These are phyloP conservation scores for Alternaria conjuncta DNA, from an alignment of 2,329 filamentous ascomycete species.

Conservation along the genomic window DNA sequence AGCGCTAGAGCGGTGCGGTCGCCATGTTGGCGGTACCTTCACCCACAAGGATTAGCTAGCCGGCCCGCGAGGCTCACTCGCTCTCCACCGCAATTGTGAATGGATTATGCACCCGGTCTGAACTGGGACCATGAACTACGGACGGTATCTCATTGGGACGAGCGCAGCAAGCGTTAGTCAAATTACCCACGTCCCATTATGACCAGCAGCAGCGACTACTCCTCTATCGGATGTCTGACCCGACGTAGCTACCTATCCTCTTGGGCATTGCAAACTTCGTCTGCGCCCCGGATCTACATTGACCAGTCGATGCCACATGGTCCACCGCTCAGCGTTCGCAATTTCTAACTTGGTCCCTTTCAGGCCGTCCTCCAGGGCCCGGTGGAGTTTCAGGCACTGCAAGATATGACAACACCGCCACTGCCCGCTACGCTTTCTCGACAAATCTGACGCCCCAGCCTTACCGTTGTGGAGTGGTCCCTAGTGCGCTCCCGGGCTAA, in stretches of 20 bases:
- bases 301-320: constrained; percentile 15
- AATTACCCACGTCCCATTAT: constrained; percentile 26
- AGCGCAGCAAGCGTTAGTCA: constrained; percentile 35
- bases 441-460: constrained; percentile 41
- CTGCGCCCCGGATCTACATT: constrained; percentile 40
- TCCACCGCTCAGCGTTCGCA: constrained; percentile 17
- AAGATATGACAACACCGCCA: constrained; percentile 47
- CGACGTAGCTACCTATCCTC: constrained; percentile 30
- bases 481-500: constrained; percentile 40
- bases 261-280: constrained; percentile 32
- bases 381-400: constrained; percentile 40
- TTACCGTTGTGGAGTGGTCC: constrained; percentile 43
- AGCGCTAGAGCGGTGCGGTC: constrained; percentile 37
- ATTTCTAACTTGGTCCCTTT: constrained; percentile 37
- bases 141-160: constrained; percentile 34
- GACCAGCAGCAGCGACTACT: constrained; percentile 21
- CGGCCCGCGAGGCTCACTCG: constrained; percentile 43
- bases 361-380: constrained; percentile 36
- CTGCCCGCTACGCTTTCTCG: constrained; percentile 42
- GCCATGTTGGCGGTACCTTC: constrained; percentile 39
- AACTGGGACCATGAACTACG: constrained; percentile 30
- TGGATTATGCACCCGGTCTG: constrained; percentile 41
- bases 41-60: constrained; percentile 36
- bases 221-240: constrained; percentile 21
- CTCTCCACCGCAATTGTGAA: constrained; percentile 45